phyloP scores from a whole-genome alignment of 179 eudicot species.

The Heliamphora pulchella region DNA sequence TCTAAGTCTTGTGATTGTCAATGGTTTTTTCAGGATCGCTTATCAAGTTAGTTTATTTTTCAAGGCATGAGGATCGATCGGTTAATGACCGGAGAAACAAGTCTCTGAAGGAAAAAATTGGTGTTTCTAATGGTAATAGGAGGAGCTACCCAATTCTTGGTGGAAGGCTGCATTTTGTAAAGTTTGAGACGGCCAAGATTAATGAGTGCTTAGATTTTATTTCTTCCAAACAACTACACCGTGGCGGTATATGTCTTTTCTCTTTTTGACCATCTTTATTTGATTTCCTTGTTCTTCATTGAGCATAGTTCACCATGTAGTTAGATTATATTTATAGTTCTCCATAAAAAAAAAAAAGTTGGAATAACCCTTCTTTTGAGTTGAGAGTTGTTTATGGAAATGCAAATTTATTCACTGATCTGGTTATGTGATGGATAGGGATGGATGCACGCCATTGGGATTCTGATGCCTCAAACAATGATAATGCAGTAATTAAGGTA shows the following conservation, averaged over 20 bases:
- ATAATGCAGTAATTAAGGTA: conserved; percentile 59
- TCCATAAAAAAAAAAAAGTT: background rate
- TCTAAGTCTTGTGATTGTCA: background rate
- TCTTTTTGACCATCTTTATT: background rate
- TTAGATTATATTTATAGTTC: background rate
- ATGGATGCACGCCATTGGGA: conserved; percentile 63
- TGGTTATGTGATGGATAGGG: conserved; percentile 35
- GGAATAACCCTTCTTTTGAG: background rate
- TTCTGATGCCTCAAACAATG: conserved; percentile 39
- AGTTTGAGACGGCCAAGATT: conserved; percentile 85
- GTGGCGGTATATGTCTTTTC: conserved; percentile 50
- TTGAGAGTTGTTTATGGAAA: background rate
- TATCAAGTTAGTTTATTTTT: conserved; percentile 87
- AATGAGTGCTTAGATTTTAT: conserved; percentile 91
- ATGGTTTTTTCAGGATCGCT: conserved; percentile 60
- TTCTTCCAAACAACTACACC: conserved; percentile 88
- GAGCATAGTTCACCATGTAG: background rate
- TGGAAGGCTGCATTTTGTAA: conserved; percentile 94
- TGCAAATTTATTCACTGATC: background rate
- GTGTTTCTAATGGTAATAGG: conserved; percentile 57
- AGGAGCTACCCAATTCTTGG: conserved; percentile 94
- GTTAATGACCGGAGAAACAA: conserved; percentile 65
- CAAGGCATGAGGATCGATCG: conserved; percentile 79
- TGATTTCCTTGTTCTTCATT: background rate
- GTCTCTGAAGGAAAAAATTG: conserved; percentile 54